These are phyloP conservation scores for Acephala macrosclerotiorum DNA, from an alignment of 2,329 filamentous ascomycete genomes.

Conservation along the genomic window DNA sequence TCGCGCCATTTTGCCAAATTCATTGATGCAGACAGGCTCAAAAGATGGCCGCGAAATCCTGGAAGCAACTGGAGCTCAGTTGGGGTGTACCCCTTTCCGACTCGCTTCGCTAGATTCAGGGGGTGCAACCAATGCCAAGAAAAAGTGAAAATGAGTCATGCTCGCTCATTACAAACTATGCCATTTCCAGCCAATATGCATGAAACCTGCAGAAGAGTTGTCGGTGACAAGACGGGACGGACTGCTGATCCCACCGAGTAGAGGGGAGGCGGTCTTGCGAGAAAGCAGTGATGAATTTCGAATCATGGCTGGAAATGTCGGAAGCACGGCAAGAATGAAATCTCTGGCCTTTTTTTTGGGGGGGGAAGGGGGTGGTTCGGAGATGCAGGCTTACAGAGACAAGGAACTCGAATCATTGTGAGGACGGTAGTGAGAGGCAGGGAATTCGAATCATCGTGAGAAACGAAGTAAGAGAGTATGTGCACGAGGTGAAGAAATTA, in stretches of 20 bases:
- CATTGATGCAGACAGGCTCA: too few relatives aligned
- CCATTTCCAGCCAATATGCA: not conserved
- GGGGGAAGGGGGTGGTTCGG: not conserved
- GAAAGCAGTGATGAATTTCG: too few relatives aligned
- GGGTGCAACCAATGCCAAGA: not conserved
- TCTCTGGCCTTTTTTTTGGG: slow-evolving; percentile 5
- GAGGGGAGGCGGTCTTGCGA: too few relatives aligned
- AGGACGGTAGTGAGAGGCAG: not conserved
- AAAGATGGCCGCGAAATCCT: too few relatives aligned
- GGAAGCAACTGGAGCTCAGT: too few relatives aligned
- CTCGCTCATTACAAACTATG: slow-evolving; percentile 18
- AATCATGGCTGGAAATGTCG: too few relatives aligned
- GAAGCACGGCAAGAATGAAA: not conserved
- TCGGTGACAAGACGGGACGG: too few relatives aligned
- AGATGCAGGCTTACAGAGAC: not conserved
- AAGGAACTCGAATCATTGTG: slow-evolving; percentile 19
- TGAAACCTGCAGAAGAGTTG: not conserved
- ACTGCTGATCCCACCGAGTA: too few relatives aligned
- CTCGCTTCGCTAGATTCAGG: not conserved
- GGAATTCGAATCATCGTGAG: not conserved
- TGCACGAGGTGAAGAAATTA: not conserved
- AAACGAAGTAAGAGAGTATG: not conserved
- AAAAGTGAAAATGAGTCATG: slow-evolving; percentile 30
- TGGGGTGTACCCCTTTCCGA: not conserved
- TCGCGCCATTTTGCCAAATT: too few relatives aligned